Base-by-base conservation (phyloP, 257 asterid genomes). In the Salvia splendens region DNA sequence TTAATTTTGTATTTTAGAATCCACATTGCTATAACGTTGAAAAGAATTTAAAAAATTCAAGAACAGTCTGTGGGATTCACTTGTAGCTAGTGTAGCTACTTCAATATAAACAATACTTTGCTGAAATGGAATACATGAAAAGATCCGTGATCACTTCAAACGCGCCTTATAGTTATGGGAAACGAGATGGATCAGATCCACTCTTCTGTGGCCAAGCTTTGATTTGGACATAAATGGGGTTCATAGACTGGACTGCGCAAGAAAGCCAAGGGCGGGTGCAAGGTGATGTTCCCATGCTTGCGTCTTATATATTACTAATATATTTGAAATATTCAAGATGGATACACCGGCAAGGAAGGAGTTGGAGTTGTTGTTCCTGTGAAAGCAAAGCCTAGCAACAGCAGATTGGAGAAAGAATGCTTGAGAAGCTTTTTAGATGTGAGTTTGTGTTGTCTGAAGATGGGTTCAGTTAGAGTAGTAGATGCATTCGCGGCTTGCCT, bases 61-160 rank as follows among this genome's bases (percentile, higher is more conserved):
- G n/a, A n/a, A n/a, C n/a, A n/a, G n/a, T n/a, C n/a, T 89, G 95
- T 89, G 98, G 98, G 96, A 92, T 45, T 84, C 96, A 0, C 83
- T 92, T 59, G 49, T 81, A 51, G 68, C 92, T 1, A 92, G 96
- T 9, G 86, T 92, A 62, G 96, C 98, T 11, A 78, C 96, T 73
- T 92, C 98, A 16, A 87, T 83, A 64, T 62, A 5, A 62, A 80
- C 30, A 79, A 81, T 73, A 53, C 57, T 92, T 87, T 75, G 95
- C 98, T 3, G 87, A 85, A 36, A 87, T 89, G 96, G 82, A 89
- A 77, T 79, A 70, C 61, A 89, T 87, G 76, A 92, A 92, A 69
- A 86, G 89, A 32, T 89, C 95, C 0, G 91, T 92, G 38, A 65
- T 87, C 38, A 87, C 97, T 68, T 92, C 97, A 50, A 86, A 87